A percentile compares a stretch with the other conserved stretches of the same genome.
phyloP scores from a whole-genome alignment of 768 basidiomycete species.

The Naganishia randhawae region DNA sequence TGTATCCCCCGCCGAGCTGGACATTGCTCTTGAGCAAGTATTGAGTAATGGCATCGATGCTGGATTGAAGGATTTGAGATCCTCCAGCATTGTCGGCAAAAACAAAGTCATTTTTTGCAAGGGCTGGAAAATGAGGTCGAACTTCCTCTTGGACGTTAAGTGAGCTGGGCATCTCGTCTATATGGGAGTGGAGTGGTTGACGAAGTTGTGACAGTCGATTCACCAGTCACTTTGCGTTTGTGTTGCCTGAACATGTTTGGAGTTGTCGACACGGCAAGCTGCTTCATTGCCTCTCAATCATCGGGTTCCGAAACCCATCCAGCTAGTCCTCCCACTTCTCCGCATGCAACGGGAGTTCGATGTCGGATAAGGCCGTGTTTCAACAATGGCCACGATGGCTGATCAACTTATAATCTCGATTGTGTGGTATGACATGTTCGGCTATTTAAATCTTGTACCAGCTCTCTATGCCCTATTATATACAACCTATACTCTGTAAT shows the following conservation, averaged over 20 bases:
- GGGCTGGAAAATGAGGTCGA: conserved; percentile 63
- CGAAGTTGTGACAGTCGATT: background rate
- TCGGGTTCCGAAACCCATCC: too few species aligned
- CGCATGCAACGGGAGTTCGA: background rate
- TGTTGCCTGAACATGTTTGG: background rate
- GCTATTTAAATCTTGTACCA: too few species aligned
- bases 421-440: too few species aligned
- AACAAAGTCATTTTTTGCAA: conserved; percentile 58
- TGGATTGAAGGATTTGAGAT: conserved; percentile 60
- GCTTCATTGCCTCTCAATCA: too few species aligned
- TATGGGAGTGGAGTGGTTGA: background rate
- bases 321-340: too few species aligned
- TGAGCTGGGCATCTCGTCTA: background rate
- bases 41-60: conserved; percentile 62
- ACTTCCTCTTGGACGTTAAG: conserved; percentile 27
- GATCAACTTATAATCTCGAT: too few species aligned
- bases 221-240: background rate
- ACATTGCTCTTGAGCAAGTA: conserved; percentile 71
- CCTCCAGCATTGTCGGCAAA: conserved; percentile 76
- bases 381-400: too few species aligned
- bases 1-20: conserved; percentile 67
- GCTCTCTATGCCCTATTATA: background rate
- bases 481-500: background rate
- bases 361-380: background rate
- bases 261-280: too few species aligned